Evolutionary conservation across 1,139 yeast species (phyloP).

Genomic region (Pichia sp.): DNA sequence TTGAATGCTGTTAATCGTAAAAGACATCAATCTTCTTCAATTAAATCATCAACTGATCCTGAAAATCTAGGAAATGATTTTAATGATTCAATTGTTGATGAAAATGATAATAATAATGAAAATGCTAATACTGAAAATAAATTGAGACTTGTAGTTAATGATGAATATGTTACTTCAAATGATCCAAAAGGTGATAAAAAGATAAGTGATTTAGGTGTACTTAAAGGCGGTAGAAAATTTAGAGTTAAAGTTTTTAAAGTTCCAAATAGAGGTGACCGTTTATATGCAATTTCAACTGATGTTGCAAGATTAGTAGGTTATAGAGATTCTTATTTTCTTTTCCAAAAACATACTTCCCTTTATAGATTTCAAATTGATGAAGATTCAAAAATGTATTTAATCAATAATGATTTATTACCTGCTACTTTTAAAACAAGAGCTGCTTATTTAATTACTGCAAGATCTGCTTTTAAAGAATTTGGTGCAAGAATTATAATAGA

Average conservation of each 20-base stretch:
- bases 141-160: conserved; percentile 59
- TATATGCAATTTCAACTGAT: conserved; percentile 89
- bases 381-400: conserved; percentile 76
- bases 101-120: too few relatives aligned
- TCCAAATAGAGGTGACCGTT: conserved; percentile 61
- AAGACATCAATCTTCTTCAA: conserved; percentile 5
- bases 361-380: conserved; percentile 71
- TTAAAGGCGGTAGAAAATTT: conserved; percentile 72
- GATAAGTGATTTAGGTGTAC: conserved; percentile 59
- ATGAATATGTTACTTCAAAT: conserved; percentile 74
- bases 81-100: not conserved
- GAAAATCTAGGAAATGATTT: conserved; percentile 10
- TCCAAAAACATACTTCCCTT: conserved; percentile 71
- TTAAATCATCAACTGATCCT: conserved; percentile 2
- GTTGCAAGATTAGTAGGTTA: conserved; percentile 95
- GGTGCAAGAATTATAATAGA: conserved; percentile 80
- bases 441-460: conserved; percentile 85
- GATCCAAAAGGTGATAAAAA: conserved; percentile 79
- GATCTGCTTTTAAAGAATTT: conserved; percentile 84
- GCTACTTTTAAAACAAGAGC: conserved; percentile 87
- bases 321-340: conserved; percentile 84
- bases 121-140: too few relatives aligned
- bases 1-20: conserved; percentile 6
- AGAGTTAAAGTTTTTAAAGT: conserved; percentile 79
- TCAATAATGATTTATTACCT: conserved; percentile 77